These are phyloP conservation scores for Vaccinium vitisidaea DNA, from an alignment of 148 eudicot genomes.

Conservation along the genomic window DNA sequence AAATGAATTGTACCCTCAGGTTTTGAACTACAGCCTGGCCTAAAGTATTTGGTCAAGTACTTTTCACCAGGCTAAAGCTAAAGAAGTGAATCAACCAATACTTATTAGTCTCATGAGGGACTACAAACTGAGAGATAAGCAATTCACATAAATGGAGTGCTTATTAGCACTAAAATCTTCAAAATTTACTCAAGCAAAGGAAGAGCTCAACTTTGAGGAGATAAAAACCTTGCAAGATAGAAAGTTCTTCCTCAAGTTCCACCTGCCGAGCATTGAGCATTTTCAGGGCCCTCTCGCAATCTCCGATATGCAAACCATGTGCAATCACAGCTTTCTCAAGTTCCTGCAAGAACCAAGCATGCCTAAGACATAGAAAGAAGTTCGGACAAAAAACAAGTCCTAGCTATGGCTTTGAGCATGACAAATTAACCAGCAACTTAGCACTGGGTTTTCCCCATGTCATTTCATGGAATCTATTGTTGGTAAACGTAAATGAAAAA, in stretches of 20 bases:
- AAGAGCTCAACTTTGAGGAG: background rate
- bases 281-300: constrained; percentile 22
- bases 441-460: background rate
- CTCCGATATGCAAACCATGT: constrained; percentile 16
- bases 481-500: no score
- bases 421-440: background rate
- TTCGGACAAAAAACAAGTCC: background rate
- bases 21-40: background rate
- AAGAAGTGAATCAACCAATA: background rate
- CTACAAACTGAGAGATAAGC: background rate
- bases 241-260: constrained; percentile 22
- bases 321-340: constrained; percentile 27
- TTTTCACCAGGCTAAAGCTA: background rate
- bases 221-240: constrained; percentile 43
- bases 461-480: background rate
- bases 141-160: background rate
- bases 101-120: background rate
- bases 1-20: constrained; percentile 1
- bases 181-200: background rate
- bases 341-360: constrained; percentile 35
- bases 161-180: background rate
- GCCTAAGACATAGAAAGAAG: constrained; percentile 2
- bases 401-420: background rate
- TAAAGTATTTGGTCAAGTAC: background rate
- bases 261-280: constrained; percentile 4